Percentiles rank a stretch among this genome's conserved stretches.
Evolutionary conservation across 352 stramenopile genomes (phyloP).

Genomic region (Sclerospora graminicola): DNA sequence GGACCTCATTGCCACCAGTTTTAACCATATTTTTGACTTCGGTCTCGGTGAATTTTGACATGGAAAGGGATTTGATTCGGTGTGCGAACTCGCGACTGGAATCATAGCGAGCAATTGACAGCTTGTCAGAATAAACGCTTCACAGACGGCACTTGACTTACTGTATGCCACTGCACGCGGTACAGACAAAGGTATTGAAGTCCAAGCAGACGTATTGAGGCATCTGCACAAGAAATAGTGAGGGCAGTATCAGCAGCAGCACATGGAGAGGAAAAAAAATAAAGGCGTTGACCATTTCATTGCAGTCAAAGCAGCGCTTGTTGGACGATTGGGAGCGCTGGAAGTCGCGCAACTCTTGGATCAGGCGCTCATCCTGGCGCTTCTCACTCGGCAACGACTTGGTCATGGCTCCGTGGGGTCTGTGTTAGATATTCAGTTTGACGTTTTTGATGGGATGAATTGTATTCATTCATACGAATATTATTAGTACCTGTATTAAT

Average conservation of each 20-base stretch:
- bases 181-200: constrained; percentile 94
- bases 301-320: constrained; percentile 86
- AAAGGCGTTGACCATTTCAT: constrained; percentile 59
- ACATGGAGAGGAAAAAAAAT: neutral
- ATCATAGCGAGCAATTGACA: neutral
- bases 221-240: constrained; percentile 36
- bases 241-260: constrained; percentile 2
- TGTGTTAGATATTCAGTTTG: no score
- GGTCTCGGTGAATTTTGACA: constrained; percentile 89
- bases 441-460: no score
- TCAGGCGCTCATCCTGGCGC: constrained; percentile 66
- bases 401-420: no score
- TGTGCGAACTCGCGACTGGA: constrained; percentile 86
- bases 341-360: constrained; percentile 82
- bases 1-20: constrained; percentile 82
- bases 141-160: constrained; percentile 21
- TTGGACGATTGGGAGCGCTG: constrained; percentile 62
- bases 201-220: constrained; percentile 88
- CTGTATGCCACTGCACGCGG: constrained; percentile 89
- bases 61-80: constrained; percentile 90
- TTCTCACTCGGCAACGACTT: constrained; percentile 51
- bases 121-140: neutral
- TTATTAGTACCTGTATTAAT: no score
- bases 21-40: constrained; percentile 87
- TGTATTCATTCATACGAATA: no score